phyloP scores from a whole-genome alignment of 148 eudicot species.

The Suaeda aralocaspica region DNA sequence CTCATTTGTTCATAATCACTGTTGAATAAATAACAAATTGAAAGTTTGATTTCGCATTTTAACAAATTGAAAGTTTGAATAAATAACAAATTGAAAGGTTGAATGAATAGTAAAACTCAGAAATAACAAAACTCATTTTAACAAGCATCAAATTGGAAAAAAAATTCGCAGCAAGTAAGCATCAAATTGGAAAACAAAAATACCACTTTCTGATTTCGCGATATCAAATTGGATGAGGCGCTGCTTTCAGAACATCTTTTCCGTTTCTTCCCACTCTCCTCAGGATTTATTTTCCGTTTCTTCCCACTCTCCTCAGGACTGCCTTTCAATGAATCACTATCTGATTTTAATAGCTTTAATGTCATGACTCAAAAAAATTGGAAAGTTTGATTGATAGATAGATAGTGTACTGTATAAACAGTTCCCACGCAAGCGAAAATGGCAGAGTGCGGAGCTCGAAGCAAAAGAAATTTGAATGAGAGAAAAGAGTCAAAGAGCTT shows the following conservation, averaged over 20 bases:
- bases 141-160: background rate
- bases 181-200: background rate
- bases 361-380: background rate
- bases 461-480: background rate
- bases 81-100: background rate
- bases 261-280: background rate
- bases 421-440: constrained; percentile 2
- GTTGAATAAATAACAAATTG: no score
- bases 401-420: constrained; percentile 2
- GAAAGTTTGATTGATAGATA: background rate
- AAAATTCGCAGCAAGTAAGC: background rate
- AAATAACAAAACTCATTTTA: background rate
- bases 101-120: background rate
- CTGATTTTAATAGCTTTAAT: background rate
- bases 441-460: constrained; percentile 1
- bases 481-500: background rate
- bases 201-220: background rate
- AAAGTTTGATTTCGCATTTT: background rate
- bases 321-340: background rate
- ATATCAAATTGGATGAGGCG: background rate
- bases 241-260: background rate
- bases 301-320: background rate
- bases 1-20: no score
- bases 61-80: background rate
- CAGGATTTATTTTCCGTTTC: background rate